phyloP scores from a whole-genome alignment of 768 basidiomycete genomes.

The Glaciozyma antarctica region DNA sequence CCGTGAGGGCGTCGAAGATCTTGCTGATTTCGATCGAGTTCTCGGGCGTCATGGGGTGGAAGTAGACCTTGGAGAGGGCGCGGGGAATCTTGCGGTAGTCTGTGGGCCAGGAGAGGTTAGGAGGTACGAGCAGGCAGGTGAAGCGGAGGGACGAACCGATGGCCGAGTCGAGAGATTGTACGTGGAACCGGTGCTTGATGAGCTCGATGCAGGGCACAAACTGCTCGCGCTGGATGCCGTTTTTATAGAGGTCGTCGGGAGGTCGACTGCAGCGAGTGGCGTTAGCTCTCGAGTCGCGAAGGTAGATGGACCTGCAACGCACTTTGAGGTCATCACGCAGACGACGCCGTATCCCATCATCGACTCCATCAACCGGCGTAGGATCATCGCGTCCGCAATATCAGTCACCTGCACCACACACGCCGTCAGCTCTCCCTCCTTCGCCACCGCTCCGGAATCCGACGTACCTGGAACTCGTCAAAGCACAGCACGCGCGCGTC shows the following conservation, averaged over 20 bases:
- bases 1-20: conserved; percentile 66
- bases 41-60: conserved; percentile 61
- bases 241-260: conserved; percentile 95
- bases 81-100: conserved; percentile 93
- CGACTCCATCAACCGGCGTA: conserved; percentile 77
- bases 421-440: background rate
- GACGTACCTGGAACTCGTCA: conserved; percentile 83
- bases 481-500: conserved; percentile 55
- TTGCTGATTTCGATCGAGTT: conserved; percentile 65
- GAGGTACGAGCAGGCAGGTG: background rate
- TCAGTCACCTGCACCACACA: conserved; percentile 64
- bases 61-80: conserved; percentile 88
- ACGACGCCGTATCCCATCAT: conserved; percentile 80
- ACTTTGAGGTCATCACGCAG: conserved; percentile 97
- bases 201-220: conserved; percentile 92
- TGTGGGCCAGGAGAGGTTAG: conserved; percentile 36
- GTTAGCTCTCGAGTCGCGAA: background rate
- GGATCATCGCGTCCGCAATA: conserved; percentile 96
- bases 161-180: conserved; percentile 89
- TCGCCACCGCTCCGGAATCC: conserved; percentile 1
- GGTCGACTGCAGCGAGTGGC: conserved; percentile 65
- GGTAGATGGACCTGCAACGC: conserved; percentile 35
- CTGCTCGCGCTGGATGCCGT: conserved; percentile 89
- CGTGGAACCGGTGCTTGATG: conserved; percentile 72
- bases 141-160: conserved; percentile 52